phyloP scores from a whole-genome alignment of 305 asterid genomes.

The Fraxinus xanthoxyloides region DNA sequence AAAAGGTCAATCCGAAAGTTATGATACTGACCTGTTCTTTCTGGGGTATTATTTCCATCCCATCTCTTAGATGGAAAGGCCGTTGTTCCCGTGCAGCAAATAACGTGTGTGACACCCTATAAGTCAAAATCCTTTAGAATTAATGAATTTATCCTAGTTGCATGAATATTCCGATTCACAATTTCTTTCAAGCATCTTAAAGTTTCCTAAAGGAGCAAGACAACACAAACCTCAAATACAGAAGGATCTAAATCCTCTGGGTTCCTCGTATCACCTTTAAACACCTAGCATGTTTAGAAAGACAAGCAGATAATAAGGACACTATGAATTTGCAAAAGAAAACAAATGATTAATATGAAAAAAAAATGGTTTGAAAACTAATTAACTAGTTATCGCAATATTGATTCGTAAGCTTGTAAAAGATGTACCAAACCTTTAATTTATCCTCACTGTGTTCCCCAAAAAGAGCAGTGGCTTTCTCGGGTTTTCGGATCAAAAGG shows the following conservation, averaged over 20 bases:
- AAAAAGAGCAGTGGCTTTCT: slow-evolving; percentile 70
- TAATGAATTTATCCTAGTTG: neutral
- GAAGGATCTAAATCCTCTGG: slow-evolving; percentile 70
- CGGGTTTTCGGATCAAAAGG: slow-evolving; percentile 72
- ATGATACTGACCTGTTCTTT: slow-evolving; percentile 78
- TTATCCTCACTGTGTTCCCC: slow-evolving; percentile 75
- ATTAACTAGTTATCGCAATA: neutral
- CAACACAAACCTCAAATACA: slow-evolving; percentile 67
- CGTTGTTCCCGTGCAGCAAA: slow-evolving; percentile 96
- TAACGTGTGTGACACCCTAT: slow-evolving; percentile 88
- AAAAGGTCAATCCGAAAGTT: slow-evolving; percentile 3
- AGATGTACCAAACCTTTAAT: slow-evolving; percentile 52
- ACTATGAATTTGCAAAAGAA: slow-evolving; percentile 19
- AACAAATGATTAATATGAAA: neutral
- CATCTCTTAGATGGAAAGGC: slow-evolving; percentile 96
- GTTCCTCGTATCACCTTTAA: slow-evolving; percentile 78
- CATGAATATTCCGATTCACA: neutral
- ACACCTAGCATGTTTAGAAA: slow-evolving; percentile 57
- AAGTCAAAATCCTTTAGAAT: slow-evolving; percentile 12
- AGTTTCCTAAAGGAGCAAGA: slow-evolving; percentile 14
- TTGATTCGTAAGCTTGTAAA: neutral
- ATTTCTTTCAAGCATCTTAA: slow-evolving; percentile 21
- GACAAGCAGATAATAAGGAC: slow-evolving; percentile 24
- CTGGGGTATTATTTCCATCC: slow-evolving; percentile 98
- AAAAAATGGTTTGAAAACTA: slow-evolving; percentile 3